phyloP scores from a whole-genome alignment of 164 flowering plant species.

The Vitis rupestris region DNA sequence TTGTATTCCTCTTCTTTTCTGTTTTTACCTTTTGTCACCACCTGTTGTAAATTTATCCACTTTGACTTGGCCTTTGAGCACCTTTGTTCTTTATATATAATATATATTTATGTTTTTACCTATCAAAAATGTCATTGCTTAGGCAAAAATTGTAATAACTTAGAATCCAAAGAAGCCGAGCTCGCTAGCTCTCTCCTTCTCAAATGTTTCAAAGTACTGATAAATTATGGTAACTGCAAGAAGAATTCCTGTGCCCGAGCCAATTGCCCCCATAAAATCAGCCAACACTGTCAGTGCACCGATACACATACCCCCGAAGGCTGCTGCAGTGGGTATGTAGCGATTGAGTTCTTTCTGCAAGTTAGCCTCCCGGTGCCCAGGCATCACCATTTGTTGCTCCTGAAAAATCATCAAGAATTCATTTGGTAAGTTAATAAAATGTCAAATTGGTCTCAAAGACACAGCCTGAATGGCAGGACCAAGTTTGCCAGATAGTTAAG shows the following conservation, averaged over 20 bases:
- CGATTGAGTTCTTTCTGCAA: conserved; percentile 72
- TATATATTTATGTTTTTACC: no score
- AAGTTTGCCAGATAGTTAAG: no score
- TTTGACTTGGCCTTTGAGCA: no score
- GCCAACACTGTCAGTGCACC: conserved; percentile 76
- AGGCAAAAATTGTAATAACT: background rate
- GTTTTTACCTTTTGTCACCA: no score
- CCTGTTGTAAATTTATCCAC: no score
- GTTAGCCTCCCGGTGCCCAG: conserved; percentile 68
- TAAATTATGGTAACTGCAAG: conserved; percentile 74
- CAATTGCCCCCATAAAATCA: conserved; percentile 81
- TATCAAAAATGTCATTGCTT: background rate
- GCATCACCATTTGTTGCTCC: conserved; percentile 86
- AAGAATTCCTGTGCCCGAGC: conserved; percentile 76
- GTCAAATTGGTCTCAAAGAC: no score
- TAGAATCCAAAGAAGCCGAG: conserved; percentile 64
- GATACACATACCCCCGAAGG: conserved; percentile 77
- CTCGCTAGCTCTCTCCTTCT: conserved; percentile 71
- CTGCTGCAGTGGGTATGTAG: conserved; percentile 75
- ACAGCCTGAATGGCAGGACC: no score
- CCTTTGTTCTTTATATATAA: no score
- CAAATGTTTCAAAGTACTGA: conserved; percentile 73
- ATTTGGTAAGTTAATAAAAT: no score
- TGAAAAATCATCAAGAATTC: conserved; percentile 9
- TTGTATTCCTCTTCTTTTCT: no score